Evolutionary conservation across 345 rosid species (phyloP).

Genomic region (Lepidium aucheri): DNA sequence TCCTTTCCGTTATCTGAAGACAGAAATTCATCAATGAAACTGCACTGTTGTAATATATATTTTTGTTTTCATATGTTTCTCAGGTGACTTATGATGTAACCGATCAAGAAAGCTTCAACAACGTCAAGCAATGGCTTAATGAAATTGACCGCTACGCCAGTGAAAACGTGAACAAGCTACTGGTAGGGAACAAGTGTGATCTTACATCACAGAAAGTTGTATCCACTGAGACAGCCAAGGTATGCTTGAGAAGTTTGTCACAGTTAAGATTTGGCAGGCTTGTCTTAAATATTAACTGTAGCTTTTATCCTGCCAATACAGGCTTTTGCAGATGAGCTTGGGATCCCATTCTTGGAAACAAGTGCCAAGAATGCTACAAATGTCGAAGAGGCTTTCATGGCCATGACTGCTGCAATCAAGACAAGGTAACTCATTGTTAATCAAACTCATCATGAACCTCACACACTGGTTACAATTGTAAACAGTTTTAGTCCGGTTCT

Average conservation of each 20-base stretch:
- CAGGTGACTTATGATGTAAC: constrained; percentile 84
- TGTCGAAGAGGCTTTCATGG: constrained; percentile 76
- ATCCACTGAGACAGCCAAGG: constrained; percentile 74
- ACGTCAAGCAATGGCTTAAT: constrained; percentile 67
- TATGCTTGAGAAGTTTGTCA: not conserved
- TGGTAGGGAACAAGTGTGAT: constrained; percentile 67
- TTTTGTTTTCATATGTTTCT: not conserved
- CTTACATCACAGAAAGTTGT: constrained; percentile 62
- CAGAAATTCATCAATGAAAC: not conserved
- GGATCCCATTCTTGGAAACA: constrained; percentile 78
- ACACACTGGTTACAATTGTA: not conserved
- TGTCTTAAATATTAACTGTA: not conserved
- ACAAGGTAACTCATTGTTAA: constrained; percentile 30
- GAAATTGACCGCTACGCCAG: constrained; percentile 76
- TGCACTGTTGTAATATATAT: not conserved
- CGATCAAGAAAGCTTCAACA: constrained; percentile 75
- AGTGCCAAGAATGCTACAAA: constrained; percentile 70
- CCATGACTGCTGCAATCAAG: constrained; percentile 72
- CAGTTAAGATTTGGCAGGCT: not conserved
- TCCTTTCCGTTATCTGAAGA: not conserved
- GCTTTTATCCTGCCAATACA: constrained; percentile 19
- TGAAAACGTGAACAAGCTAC: constrained; percentile 69
- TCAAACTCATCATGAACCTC: constrained; percentile 4
- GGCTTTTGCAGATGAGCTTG: constrained; percentile 72
- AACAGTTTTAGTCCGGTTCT: not conserved